phyloP scores from a whole-genome alignment of 495 filamentous ascomycete genomes.

The Aspergillus bertholletiae region DNA sequence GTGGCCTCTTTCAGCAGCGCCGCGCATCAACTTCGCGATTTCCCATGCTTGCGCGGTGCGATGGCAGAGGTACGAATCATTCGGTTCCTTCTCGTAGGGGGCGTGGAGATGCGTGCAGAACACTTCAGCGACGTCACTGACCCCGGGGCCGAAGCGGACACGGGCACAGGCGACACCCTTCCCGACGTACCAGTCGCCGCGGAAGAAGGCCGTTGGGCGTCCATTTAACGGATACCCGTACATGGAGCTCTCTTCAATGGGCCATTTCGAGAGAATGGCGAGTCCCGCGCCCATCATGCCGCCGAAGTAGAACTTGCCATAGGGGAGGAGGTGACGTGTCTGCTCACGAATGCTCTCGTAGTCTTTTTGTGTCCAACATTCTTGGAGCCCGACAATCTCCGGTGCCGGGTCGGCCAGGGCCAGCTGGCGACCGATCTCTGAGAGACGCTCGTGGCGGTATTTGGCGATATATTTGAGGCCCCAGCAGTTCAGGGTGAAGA shows the following conservation, averaged over 20 bases:
- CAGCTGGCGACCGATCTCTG: conserved; percentile 77
- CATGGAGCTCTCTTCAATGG: conserved; percentile 91
- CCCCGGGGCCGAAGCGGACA: conserved; percentile 66
- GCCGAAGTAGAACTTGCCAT: conserved; percentile 90
- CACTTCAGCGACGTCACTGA: conserved; percentile 74
- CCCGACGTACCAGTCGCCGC: conserved; percentile 89
- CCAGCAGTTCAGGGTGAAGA: conserved; percentile 94
- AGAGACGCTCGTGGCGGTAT: conserved; percentile 72
- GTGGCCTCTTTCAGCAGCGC: conserved; percentile 79
- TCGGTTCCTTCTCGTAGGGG: conserved; percentile 74
- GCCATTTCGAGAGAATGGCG: conserved; percentile 92
- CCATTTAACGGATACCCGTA: conserved; percentile 87
- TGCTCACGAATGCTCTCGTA: conserved; percentile 75
- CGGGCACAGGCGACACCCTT: conserved; percentile 88
- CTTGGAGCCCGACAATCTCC: conserved; percentile 89
- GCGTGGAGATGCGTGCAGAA: conserved; percentile 96
- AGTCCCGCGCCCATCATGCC: conserved; percentile 87
- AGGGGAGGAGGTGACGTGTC: conserved; percentile 76
- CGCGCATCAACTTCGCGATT: conserved; percentile 84
- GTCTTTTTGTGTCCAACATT: conserved; percentile 92
- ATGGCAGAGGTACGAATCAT: conserved; percentile 87
- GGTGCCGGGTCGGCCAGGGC: conserved; percentile 63
- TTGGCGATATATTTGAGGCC: conserved; percentile 85
- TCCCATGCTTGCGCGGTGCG: conserved; percentile 96
- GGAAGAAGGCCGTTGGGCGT: conserved; percentile 85